Evolutionary conservation across 345 rosid species (phyloP).

Genomic region (Melastoma malabathricum): DNA sequence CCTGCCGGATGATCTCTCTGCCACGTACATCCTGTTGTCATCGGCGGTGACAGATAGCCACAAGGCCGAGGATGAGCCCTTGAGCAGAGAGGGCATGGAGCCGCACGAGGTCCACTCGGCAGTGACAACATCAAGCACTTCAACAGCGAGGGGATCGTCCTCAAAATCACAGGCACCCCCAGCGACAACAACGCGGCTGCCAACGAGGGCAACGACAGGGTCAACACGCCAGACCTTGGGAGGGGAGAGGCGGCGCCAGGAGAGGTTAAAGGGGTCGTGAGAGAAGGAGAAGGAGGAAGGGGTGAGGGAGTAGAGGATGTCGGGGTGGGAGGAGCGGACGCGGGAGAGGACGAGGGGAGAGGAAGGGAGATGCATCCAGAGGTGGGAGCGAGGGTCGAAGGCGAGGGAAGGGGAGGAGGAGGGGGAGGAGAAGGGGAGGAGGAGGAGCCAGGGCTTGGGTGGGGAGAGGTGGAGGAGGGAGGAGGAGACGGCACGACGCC

Average conservation of each 20-base stretch:
- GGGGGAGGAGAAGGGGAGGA: conserved; percentile 35
- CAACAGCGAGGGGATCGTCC: conserved; percentile 60
- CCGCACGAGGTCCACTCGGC: conserved; percentile 39
- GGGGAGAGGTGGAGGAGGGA: conserved; percentile 38
- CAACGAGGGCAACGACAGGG: conserved; percentile 53
- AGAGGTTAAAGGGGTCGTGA: conserved; percentile 43
- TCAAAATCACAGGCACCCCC: conserved; percentile 60
- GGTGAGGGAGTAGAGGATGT: conserved; percentile 48
- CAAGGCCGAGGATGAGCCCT: conserved; percentile 34
- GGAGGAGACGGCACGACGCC: conserved; percentile 53
- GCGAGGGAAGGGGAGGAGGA: conserved; percentile 25
- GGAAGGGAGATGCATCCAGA: conserved; percentile 36
- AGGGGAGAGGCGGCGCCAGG: conserved; percentile 46
- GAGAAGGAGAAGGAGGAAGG: conserved; percentile 51
- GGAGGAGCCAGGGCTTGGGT: conserved; percentile 54
- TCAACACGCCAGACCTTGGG: conserved; percentile 60
- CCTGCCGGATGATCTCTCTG: conserved; percentile 39
- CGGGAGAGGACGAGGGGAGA: neutral
- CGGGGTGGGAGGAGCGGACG: conserved; percentile 51
- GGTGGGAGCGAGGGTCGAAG: conserved; percentile 56
- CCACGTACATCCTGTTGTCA: conserved; percentile 27
- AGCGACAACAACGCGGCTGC: conserved; percentile 31
- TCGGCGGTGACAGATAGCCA: conserved; percentile 51
- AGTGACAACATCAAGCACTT: conserved; percentile 26
- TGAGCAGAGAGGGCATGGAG: conserved; percentile 42